Evolutionary conservation across 169 alveolate genomes (phyloP).

Genomic region (Cryptosporidium parvum): DNA sequence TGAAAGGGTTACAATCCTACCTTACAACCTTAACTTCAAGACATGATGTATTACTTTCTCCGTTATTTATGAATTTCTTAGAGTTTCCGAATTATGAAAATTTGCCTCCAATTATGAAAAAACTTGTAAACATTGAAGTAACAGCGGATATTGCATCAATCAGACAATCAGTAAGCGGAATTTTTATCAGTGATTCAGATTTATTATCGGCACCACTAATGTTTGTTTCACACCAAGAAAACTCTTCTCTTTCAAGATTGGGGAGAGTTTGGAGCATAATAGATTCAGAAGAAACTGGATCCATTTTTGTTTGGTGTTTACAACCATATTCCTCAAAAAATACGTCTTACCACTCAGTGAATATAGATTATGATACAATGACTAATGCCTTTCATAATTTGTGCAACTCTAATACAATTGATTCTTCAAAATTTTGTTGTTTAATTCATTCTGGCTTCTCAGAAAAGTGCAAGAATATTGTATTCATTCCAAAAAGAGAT

Average conservation of each 20-base stretch:
- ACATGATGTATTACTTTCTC: slow-evolving; percentile 38
- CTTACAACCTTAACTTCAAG: slow-evolving; percentile 14
- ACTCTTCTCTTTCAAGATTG: slow-evolving; percentile 54
- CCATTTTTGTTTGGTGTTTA: slow-evolving; percentile 32
- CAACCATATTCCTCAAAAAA: neutral
- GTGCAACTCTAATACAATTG: slow-evolving; percentile 9
- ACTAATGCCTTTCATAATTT: slow-evolving; percentile 39
- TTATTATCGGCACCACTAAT: neutral
- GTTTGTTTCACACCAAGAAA: slow-evolving; percentile 61
- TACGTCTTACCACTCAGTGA: neutral
- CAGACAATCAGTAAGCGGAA: slow-evolving; percentile 47
- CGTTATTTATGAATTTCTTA: slow-evolving; percentile 44
- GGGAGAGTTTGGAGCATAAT: slow-evolving; percentile 75
- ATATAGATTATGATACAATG: neutral
- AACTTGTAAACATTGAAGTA: slow-evolving; percentile 8
- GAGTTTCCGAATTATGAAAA: slow-evolving; percentile 22
- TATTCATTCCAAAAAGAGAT: slow-evolving; percentile 15
- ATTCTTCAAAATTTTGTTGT: slow-evolving; percentile 46
- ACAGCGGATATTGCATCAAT: slow-evolving; percentile 28
- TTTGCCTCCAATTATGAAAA: neutral
- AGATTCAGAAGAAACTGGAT: slow-evolving; percentile 65
- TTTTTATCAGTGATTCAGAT: slow-evolving; percentile 18
- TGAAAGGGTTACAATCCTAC: slow-evolving; percentile 56
- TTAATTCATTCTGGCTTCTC: slow-evolving; percentile 33
- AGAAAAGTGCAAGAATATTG: slow-evolving; percentile 29